phyloP scores from a whole-genome alignment of 192 early-diverging fungal genomes.

The Entomortierella parvispora region DNA sequence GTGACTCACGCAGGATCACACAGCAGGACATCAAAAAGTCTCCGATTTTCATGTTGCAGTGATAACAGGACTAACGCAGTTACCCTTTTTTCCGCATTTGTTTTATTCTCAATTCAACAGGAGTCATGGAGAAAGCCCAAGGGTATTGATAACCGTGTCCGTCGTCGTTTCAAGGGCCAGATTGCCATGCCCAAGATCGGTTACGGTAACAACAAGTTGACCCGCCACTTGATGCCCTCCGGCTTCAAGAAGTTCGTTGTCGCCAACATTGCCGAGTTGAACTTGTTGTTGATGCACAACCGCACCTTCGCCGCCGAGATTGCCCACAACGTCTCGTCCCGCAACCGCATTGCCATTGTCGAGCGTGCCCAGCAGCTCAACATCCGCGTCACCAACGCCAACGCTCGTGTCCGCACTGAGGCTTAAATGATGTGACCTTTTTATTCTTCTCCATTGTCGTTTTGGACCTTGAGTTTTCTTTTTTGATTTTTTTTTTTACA shows the following conservation, averaged over 20 bases:
- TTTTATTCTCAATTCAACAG: slow-evolving; percentile 56
- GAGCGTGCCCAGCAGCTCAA: slow-evolving; percentile 96
- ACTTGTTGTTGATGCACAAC: slow-evolving; percentile 99
- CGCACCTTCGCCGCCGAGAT: slow-evolving; percentile 99
- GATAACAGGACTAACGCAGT: slow-evolving; percentile 18
- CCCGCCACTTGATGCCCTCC: slow-evolving; percentile 96
- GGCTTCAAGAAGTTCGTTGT: slow-evolving; percentile 99
- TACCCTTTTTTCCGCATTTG: slow-evolving; percentile 4
- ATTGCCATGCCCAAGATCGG: slow-evolving; percentile 99
- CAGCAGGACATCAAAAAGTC: too few species aligned
- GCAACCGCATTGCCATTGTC: slow-evolving; percentile 92
- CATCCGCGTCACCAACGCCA: slow-evolving; percentile 96
- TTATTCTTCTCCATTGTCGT: not conserved
- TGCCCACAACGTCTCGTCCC: slow-evolving; percentile 95
- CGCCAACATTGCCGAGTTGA: slow-evolving; percentile 91
- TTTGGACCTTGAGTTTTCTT: too few species aligned
- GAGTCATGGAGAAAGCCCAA: slow-evolving; percentile 99
- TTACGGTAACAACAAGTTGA: slow-evolving; percentile 97
- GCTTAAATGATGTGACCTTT: slow-evolving; percentile 63
- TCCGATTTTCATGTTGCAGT: too few species aligned
- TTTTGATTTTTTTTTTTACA: slow-evolving; percentile 1
- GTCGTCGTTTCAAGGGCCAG: slow-evolving; percentile 97
- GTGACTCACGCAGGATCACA: too few species aligned
- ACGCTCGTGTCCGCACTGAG: slow-evolving; percentile 83
- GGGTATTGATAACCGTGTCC: slow-evolving; percentile 99